phyloP scores from a whole-genome alignment of 208 protist genomes.

The Borovskyia barvae region DNA sequence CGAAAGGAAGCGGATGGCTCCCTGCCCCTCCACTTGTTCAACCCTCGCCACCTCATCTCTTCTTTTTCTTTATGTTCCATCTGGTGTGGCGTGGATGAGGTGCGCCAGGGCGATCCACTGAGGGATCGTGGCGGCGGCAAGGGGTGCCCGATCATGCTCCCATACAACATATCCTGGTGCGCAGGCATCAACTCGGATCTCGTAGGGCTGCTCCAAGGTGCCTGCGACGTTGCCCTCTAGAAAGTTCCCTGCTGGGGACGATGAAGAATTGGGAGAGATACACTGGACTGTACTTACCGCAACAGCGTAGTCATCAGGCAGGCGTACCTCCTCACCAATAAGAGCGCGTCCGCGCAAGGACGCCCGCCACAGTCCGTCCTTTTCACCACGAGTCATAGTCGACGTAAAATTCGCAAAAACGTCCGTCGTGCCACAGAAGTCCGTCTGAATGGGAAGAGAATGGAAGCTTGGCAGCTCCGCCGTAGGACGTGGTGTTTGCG shows the following conservation, averaged over 20 bases:
- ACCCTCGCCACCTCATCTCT: too few species aligned
- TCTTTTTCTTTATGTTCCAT: neutral
- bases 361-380: constrained; percentile 7
- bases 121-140: constrained; percentile 18
- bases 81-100: constrained; percentile 26
- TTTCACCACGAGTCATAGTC: constrained; percentile 16
- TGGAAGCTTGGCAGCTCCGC: constrained; percentile 34
- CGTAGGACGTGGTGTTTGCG: neutral
- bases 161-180: constrained; percentile 39
- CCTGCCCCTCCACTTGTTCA: too few species aligned
- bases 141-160: constrained; percentile 58
- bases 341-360: constrained; percentile 37
- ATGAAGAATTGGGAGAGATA: neutral
- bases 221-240: neutral
- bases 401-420: constrained; percentile 57
- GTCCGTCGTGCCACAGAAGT: constrained; percentile 73
- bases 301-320: constrained; percentile 36
- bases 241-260: neutral
- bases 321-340: constrained; percentile 24
- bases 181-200: constrained; percentile 20
- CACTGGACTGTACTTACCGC: constrained; percentile 4
- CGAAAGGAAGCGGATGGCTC: too few species aligned
- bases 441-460: constrained; percentile 58
- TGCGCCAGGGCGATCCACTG: constrained; percentile 58
- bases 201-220: neutral